A percentile compares a stretch with the other conserved stretches of the same genome.
phyloP scores from a whole-genome alignment of 2,329 filamentous ascomycete genomes.

The Penicillium sp. region DNA sequence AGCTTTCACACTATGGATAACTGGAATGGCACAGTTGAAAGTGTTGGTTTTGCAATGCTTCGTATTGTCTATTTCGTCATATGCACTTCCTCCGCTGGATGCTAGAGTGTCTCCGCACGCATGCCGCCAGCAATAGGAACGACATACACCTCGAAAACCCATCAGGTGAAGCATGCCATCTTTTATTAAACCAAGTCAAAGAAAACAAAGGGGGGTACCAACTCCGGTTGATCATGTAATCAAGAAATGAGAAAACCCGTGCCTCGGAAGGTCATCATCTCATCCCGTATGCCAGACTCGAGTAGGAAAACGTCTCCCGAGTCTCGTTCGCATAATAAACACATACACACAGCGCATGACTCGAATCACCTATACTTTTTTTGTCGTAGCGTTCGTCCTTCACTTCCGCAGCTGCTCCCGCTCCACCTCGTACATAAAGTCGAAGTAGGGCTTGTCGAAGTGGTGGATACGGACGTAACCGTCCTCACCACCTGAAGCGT shows the following conservation, averaged over 20 bases:
- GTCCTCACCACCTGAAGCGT: slow-evolving; percentile 94
- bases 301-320: slow-evolving; percentile 19
- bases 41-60: slow-evolving; percentile 23
- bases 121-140: slow-evolving; percentile 11
- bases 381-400: slow-evolving; percentile 19
- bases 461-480: slow-evolving; percentile 97
- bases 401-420: slow-evolving; percentile 62
- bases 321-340: slow-evolving; percentile 37
- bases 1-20: too few species aligned
- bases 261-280: slow-evolving; percentile 31
- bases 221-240: slow-evolving; percentile 42
- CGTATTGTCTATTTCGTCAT: slow-evolving; percentile 28
- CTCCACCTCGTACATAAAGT: slow-evolving; percentile 99
- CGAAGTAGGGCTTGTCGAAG: slow-evolving; percentile 98
- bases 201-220: slow-evolving; percentile 35
- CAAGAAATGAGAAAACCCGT: slow-evolving; percentile 39
- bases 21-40: background rate
- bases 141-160: slow-evolving; percentile 17
- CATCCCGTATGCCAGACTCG: slow-evolving; percentile 30
- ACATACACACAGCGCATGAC: slow-evolving; percentile 36
- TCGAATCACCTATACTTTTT: slow-evolving; percentile 22
- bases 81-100: slow-evolving; percentile 18
- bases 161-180: slow-evolving; percentile 31
- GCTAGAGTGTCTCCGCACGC: slow-evolving; percentile 3
- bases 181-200: slow-evolving; percentile 37